A percentile compares a stretch with the other conserved stretches of the same genome.
Evolutionary conservation across 1,284 basidiomycete species (phyloP).

Genomic region (Rhodotorula glutinis): DNA sequence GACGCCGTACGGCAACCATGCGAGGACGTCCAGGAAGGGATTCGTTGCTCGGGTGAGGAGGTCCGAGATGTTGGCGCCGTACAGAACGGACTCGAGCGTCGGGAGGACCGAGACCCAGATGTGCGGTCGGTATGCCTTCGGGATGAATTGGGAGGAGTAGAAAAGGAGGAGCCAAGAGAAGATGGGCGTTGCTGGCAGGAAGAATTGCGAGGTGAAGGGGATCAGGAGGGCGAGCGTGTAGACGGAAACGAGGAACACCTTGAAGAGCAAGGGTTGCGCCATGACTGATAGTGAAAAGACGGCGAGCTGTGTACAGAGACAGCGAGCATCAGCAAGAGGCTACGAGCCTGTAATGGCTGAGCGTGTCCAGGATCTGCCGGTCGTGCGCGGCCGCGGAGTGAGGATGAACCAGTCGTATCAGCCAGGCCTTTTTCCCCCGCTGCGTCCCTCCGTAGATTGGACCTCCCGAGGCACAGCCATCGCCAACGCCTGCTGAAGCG

Average conservation of each 20-base stretch:
- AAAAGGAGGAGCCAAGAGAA: constrained; percentile 71
- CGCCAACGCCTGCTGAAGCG: no score
- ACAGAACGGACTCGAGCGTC: constrained; percentile 87
- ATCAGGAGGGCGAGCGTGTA: constrained; percentile 69
- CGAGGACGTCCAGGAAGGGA: constrained; percentile 83
- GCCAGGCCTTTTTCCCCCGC: no score
- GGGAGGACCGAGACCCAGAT: constrained; percentile 91
- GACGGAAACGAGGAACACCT: constrained; percentile 73
- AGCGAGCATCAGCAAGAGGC: neutral
- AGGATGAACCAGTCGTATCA: no score
- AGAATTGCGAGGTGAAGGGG: constrained; percentile 88
- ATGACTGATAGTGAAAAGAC: constrained; percentile 75
- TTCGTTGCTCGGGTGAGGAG: constrained; percentile 92
- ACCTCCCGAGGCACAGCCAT: no score
- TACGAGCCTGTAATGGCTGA: no score
- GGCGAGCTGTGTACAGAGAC: constrained; percentile 52
- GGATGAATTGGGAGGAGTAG: constrained; percentile 83
- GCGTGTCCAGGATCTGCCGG: no score
- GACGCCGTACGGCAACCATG: constrained; percentile 95
- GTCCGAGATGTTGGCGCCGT: constrained; percentile 95
- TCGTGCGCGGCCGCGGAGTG: no score
- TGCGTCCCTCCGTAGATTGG: no score
- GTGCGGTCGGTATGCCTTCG: constrained; percentile 65
- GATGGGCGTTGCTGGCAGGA: constrained; percentile 82
- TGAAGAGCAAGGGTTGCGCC: constrained; percentile 68